phyloP scores from a whole-genome alignment of 805 yeast genomes.

The Groenewaldozyma salmanticensis region DNA sequence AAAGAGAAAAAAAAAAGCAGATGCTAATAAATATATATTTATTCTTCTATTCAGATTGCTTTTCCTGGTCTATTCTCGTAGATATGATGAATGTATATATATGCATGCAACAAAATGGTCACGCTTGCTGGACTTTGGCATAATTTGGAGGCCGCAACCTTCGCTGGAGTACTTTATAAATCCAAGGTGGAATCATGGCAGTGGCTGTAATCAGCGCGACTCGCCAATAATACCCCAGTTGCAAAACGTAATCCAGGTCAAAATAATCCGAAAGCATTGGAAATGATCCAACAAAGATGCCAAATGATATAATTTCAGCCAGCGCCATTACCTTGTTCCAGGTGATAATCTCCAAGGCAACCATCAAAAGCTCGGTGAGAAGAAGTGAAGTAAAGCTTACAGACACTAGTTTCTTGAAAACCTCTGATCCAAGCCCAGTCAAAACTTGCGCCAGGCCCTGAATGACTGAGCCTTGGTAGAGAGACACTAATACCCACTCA shows the following conservation, averaged over 20 bases:
- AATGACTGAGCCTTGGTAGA: slow-evolving; percentile 84
- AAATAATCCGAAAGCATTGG: slow-evolving; percentile 87
- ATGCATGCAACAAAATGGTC: neutral
- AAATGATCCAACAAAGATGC: slow-evolving; percentile 58
- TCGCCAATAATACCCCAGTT: slow-evolving; percentile 62
- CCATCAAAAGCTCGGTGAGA: slow-evolving; percentile 85
- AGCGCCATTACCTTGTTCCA: slow-evolving; percentile 77
- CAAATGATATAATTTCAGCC: slow-evolving; percentile 61
- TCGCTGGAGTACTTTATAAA: slow-evolving; percentile 63
- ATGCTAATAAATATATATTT: neutral
- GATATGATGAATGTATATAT: neutral
- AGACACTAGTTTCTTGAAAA: slow-evolving; percentile 72
- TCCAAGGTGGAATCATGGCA: slow-evolving; percentile 85
- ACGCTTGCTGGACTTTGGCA: slow-evolving; percentile 88
- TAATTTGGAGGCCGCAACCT: slow-evolving; percentile 86
- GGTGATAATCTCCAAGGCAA: slow-evolving; percentile 81
- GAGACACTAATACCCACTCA: slow-evolving; percentile 79
- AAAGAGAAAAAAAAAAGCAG: neutral
- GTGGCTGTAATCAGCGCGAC: slow-evolving; percentile 50
- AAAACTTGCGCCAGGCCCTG: slow-evolving; percentile 75
- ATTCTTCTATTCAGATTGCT: neutral
- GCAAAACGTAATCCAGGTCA: slow-evolving; percentile 52
- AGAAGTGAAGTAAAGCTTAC: slow-evolving; percentile 72
- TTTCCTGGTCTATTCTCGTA: no score
- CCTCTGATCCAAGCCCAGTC: slow-evolving; percentile 45